A percentile compares a stretch with the other conserved stretches of the same genome.
Evolutionary conservation across 176 grass and related monocot genomes (phyloP).

Genomic region (Triticum dicoccoides): DNA sequence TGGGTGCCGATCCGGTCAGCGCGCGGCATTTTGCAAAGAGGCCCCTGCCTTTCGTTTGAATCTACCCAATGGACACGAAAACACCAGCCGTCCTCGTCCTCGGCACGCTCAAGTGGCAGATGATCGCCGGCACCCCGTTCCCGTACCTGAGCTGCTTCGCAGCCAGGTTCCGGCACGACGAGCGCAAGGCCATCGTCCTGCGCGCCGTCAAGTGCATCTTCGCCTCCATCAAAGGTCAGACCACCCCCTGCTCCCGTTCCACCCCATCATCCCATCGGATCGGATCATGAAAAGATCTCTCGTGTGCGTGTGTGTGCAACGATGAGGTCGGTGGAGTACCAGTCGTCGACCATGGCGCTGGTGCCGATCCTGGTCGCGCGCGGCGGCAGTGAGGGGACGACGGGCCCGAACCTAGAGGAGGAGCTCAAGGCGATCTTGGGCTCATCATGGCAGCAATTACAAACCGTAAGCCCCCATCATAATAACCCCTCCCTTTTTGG

Average conservation of each 20-base stretch:
- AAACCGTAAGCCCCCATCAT: slow-evolving; percentile 50
- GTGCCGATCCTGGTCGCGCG: slow-evolving; percentile 60
- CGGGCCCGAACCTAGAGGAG: not conserved
- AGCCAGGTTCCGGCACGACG: slow-evolving; percentile 42
- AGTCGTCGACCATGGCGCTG: slow-evolving; percentile 59
- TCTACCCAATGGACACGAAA: too few species aligned
- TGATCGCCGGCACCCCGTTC: slow-evolving; percentile 72
- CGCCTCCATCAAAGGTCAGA: slow-evolving; percentile 54
- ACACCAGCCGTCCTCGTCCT: slow-evolving; percentile 43
- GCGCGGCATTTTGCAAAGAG: too few species aligned
- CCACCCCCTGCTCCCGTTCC: not conserved
- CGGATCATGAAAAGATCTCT: not conserved
- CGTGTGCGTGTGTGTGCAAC: slow-evolving; percentile 27
- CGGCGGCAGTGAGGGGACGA: slow-evolving; percentile 10
- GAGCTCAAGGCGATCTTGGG: slow-evolving; percentile 36
- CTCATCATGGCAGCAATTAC: slow-evolving; percentile 49
- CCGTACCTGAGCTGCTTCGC: slow-evolving; percentile 68
- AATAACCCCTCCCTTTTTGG: slow-evolving; percentile 3
- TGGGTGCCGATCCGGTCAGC: too few species aligned
- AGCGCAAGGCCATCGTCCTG: slow-evolving; percentile 37
- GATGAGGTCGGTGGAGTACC: slow-evolving; percentile 59
- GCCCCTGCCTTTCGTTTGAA: too few species aligned
- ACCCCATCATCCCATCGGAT: not conserved
- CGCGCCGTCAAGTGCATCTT: slow-evolving; percentile 58
- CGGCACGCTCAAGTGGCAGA: slow-evolving; percentile 63